Conservation (phyloP, 192 early-diverging fungal species). For the Diversispora epigaea region DNA sequence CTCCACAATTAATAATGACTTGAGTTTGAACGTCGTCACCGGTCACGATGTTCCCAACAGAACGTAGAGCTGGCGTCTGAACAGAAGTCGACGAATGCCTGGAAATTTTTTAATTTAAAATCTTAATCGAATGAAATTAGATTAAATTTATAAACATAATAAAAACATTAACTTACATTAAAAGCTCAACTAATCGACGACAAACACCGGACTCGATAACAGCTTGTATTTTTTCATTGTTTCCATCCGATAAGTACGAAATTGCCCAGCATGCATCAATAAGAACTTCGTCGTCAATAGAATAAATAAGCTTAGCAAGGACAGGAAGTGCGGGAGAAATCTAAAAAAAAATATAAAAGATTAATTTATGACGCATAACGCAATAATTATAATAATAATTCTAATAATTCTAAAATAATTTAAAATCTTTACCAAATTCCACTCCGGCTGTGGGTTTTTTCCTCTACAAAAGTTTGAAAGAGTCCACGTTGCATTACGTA, state of each 20-base stretch:
- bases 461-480: slow-evolving; percentile 98
- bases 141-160: not conserved
- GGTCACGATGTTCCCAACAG: slow-evolving; percentile 98
- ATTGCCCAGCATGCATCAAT: slow-evolving; percentile 99
- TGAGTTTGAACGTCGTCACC: slow-evolving; percentile 98
- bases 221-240: slow-evolving; percentile 97
- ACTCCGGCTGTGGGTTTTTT: slow-evolving; percentile 93
- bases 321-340: slow-evolving; percentile 85
- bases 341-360: slow-evolving; percentile 43
- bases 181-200: slow-evolving; percentile 89
- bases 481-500: slow-evolving; percentile 98
- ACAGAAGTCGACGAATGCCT: slow-evolving; percentile 79
- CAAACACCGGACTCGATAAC: slow-evolving; percentile 96
- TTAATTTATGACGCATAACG: not conserved
- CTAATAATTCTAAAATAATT: not conserved
- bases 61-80: slow-evolving; percentile 95
- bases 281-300: slow-evolving; percentile 91
- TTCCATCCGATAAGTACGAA: slow-evolving; percentile 97
- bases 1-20: slow-evolving; percentile 89
- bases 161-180: slow-evolving; percentile 48
- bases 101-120: not conserved
- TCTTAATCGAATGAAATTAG: not conserved
- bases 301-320: slow-evolving; percentile 87
- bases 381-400: not conserved
- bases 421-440: slow-evolving; percentile 60